Evolutionary conservation across 1,139 yeast genomes (phyloP).

Genomic region (Saccharomycopsis crataegensis): DNA sequence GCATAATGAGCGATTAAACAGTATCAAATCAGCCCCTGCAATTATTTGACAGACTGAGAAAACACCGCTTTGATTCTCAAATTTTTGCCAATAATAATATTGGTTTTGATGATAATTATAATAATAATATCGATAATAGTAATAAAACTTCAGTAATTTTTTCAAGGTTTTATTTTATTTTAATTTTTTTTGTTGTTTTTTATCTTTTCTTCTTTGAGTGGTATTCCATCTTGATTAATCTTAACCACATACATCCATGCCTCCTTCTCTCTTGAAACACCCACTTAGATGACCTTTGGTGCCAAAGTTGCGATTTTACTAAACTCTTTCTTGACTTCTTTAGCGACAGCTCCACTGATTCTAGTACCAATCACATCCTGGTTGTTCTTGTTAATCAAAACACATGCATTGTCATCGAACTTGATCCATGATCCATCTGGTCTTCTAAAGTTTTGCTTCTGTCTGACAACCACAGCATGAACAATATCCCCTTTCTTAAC

Average conservation of each 20-base stretch:
- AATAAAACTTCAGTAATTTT: too few relatives aligned
- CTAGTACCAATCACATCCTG: conserved; percentile 96
- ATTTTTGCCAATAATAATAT: too few relatives aligned
- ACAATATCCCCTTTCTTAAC: conserved; percentile 94
- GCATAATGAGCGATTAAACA: too few relatives aligned
- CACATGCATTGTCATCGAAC: conserved; percentile 97
- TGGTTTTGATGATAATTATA: too few relatives aligned
- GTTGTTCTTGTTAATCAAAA: conserved; percentile 74
- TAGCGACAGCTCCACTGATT: conserved; percentile 85
- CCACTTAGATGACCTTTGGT: conserved; percentile 66
- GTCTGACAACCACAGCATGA: conserved; percentile 92
- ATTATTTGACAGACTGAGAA: too few relatives aligned
- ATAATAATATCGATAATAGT: too few relatives aligned
- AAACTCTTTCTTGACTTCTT: conserved; percentile 78
- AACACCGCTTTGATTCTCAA: too few relatives aligned
- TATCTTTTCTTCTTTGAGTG: background rate
- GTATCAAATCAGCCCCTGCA: too few relatives aligned
- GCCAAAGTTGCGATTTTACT: conserved; percentile 88
- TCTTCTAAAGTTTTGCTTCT: conserved; percentile 79
- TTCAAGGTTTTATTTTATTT: too few relatives aligned
- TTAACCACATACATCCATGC: background rate
- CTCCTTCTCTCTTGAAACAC: too few relatives aligned
- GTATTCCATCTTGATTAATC: background rate
- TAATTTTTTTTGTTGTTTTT: background rate
- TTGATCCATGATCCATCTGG: conserved; percentile 79